Evolutionary conservation across 1,139 yeast species (phyloP).

Genomic region (Taphrina pruni): DNA sequence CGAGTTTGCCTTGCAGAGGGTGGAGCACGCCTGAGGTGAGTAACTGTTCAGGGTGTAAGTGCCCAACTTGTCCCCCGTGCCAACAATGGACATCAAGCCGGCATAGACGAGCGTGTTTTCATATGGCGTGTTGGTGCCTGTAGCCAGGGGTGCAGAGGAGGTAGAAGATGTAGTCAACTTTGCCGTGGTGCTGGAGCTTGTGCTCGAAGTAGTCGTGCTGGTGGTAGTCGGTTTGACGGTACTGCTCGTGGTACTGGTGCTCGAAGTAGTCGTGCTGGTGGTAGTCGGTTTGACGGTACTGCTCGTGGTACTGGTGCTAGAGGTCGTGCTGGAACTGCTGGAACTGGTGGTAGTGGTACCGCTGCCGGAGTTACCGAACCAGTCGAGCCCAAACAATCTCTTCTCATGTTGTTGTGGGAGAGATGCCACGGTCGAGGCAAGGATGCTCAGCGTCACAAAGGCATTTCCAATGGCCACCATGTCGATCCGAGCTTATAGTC

Average conservation of each 20-base stretch:
- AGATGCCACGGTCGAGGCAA: slow-evolving; percentile 9
- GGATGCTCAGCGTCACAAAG: slow-evolving; percentile 3
- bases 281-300: slow-evolving; percentile 2
- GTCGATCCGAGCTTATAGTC: not conserved
- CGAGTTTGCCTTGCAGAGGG: slow-evolving; percentile 14
- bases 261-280: slow-evolving; percentile 4
- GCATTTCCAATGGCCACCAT: slow-evolving; percentile 20
- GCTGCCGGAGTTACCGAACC: not conserved
- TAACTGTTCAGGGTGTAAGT: slow-evolving; percentile 5
- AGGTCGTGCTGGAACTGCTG: not conserved
- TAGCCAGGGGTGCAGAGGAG: slow-evolving; percentile 6
- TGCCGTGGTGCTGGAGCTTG: not conserved
- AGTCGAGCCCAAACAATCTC: slow-evolving; percentile 19
- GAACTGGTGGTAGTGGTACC: not conserved
- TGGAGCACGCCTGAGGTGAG: slow-evolving; percentile 19
- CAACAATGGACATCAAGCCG: not conserved
- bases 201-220: slow-evolving; percentile 1
- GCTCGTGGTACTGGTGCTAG: slow-evolving; percentile 13
- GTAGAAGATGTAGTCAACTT: not conserved
- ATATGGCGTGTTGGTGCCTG: slow-evolving; percentile 30
- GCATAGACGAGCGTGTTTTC: slow-evolving; percentile 13
- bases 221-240: not conserved
- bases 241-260: not conserved
- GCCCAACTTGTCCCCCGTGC: slow-evolving; percentile 4
- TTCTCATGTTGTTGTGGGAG: slow-evolving; percentile 16